Base-by-base conservation (phyloP, 108 stramenopile species). In the Nitzschia sp. region DNA sequence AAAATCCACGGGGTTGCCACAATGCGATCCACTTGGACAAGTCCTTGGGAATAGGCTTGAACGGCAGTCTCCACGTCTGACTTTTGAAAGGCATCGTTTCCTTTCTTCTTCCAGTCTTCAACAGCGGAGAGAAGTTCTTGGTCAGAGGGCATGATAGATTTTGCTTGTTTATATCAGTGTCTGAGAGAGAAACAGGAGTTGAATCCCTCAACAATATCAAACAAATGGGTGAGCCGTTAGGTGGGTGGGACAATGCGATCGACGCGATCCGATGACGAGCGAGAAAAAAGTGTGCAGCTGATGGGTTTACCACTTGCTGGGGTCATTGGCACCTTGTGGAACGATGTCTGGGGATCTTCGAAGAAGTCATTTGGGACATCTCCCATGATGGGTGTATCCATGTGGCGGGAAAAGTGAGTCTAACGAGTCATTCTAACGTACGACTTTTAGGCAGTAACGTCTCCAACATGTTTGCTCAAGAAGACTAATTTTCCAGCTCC, bases 31-130 rank as follows among this genome's bases (percentile, higher is more conserved):
- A 73, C 57, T 72, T 65, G 70, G 19, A 83, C 78, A 14, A 80
- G 34, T 14, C 80, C 87, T 58, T 83, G 63, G 17, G 78, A 67
- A 65, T 86, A 88, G 38, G 63, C 58, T 56, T 57, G 17, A 51
- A 86, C 71, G 53, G 85, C 86, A 51, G 50, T 60, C 40, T 56
- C 69, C 29, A 76, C 52, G n/a, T 83, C 57, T 29, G 78, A 83
- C 73, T 80, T 83, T 55, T 76, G 78, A 76, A 93, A 93, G 51
- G 79, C 69, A 40, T 75, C 67, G 51, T 93, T 93, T 7, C 89
- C 92, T 53, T 80, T 75, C 58, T 53, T 66, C 61, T 90, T 90
- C 41, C 58, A 76, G 38, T 80, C 72, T 74, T 83, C 75, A 14
- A 73, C 83, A 22, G 51, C 40, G 0, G 46, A 48, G 51, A 41